These are phyloP conservation scores for Aspergillus egyptiacus DNA, from an alignment of 495 filamentous ascomycete species.

Conservation along the genomic window DNA sequence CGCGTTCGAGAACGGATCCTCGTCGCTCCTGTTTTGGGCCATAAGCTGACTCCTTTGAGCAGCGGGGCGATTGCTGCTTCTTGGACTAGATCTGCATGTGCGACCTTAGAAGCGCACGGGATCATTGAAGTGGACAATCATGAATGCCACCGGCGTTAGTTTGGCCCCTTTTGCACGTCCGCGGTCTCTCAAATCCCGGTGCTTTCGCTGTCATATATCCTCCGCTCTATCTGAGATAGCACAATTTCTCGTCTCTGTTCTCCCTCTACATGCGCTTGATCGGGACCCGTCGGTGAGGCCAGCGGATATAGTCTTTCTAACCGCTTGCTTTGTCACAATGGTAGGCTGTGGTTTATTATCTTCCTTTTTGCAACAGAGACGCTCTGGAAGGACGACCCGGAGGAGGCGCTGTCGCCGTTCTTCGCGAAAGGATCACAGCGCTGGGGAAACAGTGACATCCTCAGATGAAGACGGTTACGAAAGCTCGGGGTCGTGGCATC, in stretches of 20 bases:
- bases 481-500: slow-evolving; percentile 34
- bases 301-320: slow-evolving; percentile 32
- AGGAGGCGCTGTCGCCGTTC: slow-evolving; percentile 22
- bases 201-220: slow-evolving; percentile 11
- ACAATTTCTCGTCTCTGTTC: slow-evolving; percentile 17
- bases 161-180: slow-evolving; percentile 3
- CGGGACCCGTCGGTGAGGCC: slow-evolving; percentile 29
- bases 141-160: slow-evolving; percentile 13
- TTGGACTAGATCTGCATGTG: slow-evolving; percentile 8
- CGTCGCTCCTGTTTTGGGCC: slow-evolving; percentile 10
- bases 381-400: slow-evolving; percentile 6
- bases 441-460: slow-evolving; percentile 33
- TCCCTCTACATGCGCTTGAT: slow-evolving; percentile 19
- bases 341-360: slow-evolving; percentile 39
- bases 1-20: slow-evolving; percentile 23
- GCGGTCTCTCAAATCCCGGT: slow-evolving; percentile 4
- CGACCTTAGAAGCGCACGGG: slow-evolving; percentile 14
- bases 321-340: slow-evolving; percentile 36
- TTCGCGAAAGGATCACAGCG: slow-evolving; percentile 24
- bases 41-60: slow-evolving; percentile 8
- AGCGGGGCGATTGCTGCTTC: slow-evolving; percentile 7
- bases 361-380: slow-evolving; percentile 27
- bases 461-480: slow-evolving; percentile 43
- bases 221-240: slow-evolving; percentile 9
- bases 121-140: slow-evolving; percentile 8